phyloP scores from a whole-genome alignment of 2,329 filamentous ascomycete species.

The Aaosphaeria pasadenensis region DNA sequence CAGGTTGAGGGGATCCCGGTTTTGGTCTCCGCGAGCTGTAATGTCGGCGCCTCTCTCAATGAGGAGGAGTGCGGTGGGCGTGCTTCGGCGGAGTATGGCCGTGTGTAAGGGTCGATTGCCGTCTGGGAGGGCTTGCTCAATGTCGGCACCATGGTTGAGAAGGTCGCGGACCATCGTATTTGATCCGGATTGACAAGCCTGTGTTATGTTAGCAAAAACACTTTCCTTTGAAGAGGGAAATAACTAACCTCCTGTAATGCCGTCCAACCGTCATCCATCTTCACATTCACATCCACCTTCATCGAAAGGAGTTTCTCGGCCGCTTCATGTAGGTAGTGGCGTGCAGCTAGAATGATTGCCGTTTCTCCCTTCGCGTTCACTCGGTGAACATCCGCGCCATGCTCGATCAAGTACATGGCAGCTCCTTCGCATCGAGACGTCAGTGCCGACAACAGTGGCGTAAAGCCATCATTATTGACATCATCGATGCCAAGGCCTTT shows the following conservation, averaged over 20 bases:
- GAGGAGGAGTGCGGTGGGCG: slow-evolving; percentile 7
- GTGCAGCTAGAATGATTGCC: slow-evolving; percentile 12
- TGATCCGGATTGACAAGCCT: slow-evolving; percentile 11
- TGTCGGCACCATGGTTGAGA: slow-evolving; percentile 15
- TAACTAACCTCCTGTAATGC: slow-evolving; percentile 9
- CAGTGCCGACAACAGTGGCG: slow-evolving; percentile 6
- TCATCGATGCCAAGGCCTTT: slow-evolving; percentile 10
- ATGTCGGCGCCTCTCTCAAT: slow-evolving; percentile 5
- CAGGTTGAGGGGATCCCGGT: slow-evolving; percentile 9
- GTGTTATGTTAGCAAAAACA: background rate
- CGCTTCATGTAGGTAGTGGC: background rate
- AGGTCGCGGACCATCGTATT: slow-evolving; percentile 8
- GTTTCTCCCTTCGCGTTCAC: slow-evolving; percentile 4
- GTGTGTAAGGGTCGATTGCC: slow-evolving; percentile 13
- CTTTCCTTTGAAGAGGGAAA: background rate
- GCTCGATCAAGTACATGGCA: slow-evolving; percentile 10
- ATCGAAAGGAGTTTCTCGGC: slow-evolving; percentile 2
- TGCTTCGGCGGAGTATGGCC: slow-evolving; percentile 10
- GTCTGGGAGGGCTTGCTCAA: slow-evolving; percentile 6
- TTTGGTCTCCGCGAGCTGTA: slow-evolving; percentile 1
- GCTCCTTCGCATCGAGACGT: slow-evolving; percentile 6
- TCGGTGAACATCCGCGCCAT: slow-evolving; percentile 6
- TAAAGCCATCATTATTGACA: background rate
- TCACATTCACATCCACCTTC: slow-evolving; percentile 6
- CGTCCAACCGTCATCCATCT: slow-evolving; percentile 9